These are phyloP conservation scores for Protea cynaroides DNA, from an alignment of 164 flowering plant species.

Conservation along the genomic window DNA sequence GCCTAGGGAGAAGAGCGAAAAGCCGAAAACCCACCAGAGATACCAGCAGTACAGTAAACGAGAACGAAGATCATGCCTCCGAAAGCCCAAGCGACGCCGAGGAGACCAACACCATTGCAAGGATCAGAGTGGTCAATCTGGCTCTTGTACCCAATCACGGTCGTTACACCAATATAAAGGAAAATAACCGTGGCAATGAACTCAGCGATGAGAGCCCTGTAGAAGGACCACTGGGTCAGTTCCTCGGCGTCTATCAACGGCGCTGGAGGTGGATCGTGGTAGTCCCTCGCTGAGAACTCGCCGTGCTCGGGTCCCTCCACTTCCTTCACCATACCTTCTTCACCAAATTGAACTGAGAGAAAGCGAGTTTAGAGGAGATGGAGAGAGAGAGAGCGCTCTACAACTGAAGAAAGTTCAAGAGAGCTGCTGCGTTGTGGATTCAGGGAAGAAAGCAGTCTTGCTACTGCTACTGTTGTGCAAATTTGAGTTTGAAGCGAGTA, in stretches of 20 bases:
- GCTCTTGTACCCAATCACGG: constrained; percentile 56
- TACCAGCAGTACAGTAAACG: constrained; percentile 74
- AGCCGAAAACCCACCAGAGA: constrained; percentile 34
- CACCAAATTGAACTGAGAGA: not conserved
- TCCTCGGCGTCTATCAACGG: constrained; percentile 44
- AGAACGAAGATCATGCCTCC: constrained; percentile 72
- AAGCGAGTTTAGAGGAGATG: not conserved
- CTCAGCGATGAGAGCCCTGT: constrained; percentile 65
- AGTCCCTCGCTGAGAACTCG: constrained; percentile 41
- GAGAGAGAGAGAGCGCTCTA: not conserved
- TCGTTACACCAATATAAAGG: constrained; percentile 50
- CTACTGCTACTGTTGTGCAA: too few relatives aligned
- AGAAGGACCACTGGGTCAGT: constrained; percentile 51
- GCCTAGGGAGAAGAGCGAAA: not conserved
- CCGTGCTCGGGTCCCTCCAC: constrained; percentile 27
- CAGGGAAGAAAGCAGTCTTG: too few relatives aligned
- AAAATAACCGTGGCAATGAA: constrained; percentile 61
- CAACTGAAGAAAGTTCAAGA: not conserved
- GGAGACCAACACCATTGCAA: constrained; percentile 61
- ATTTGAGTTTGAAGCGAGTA: too few relatives aligned
- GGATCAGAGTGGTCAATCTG: constrained; percentile 28
- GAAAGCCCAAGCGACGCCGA: constrained; percentile 74
- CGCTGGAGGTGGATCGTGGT: constrained; percentile 67
- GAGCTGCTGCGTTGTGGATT: too few relatives aligned
- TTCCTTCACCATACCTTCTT: constrained; percentile 42